Conservation (phyloP, 805 yeast species). For the Ogataea populi-albae region DNA sequence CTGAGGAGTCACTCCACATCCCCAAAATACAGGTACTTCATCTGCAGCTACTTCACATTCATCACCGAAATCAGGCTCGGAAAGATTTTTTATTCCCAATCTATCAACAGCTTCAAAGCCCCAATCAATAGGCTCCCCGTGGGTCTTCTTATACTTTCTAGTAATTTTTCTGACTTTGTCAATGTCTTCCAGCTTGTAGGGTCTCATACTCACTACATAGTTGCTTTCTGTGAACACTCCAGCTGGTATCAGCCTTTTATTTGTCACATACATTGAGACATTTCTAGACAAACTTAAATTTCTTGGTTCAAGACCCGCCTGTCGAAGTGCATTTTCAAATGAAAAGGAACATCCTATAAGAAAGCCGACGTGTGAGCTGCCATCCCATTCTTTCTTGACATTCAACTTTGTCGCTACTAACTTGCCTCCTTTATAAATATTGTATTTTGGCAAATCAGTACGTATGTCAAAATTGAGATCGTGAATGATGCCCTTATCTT, state of each 20-base stretch:
- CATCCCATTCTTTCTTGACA: slow-evolving; percentile 33
- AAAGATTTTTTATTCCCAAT: slow-evolving; percentile 35
- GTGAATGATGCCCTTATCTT: slow-evolving; percentile 13
- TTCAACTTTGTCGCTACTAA: slow-evolving; percentile 24
- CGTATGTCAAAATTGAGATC: slow-evolving; percentile 29
- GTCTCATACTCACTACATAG: slow-evolving; percentile 43
- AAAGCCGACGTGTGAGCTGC: slow-evolving; percentile 38
- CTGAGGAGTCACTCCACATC: slow-evolving; percentile 44
- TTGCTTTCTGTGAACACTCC: slow-evolving; percentile 32
- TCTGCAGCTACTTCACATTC: slow-evolving; percentile 29
- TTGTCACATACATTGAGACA: slow-evolving; percentile 31
- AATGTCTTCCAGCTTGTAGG: slow-evolving; percentile 32
- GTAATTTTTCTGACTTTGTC: slow-evolving; percentile 33
- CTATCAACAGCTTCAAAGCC: slow-evolving; percentile 37
- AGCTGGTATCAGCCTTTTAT: slow-evolving; percentile 28
- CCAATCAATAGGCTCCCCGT: slow-evolving; percentile 44
- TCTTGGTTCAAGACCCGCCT: slow-evolving; percentile 32
- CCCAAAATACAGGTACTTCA: slow-evolving; percentile 45
- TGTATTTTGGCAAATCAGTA: slow-evolving; percentile 36
- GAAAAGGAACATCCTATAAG: slow-evolving; percentile 42
- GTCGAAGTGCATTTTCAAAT: slow-evolving; percentile 35
- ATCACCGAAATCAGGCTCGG: slow-evolving; percentile 38
- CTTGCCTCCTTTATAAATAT: slow-evolving; percentile 34
- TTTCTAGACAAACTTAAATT: slow-evolving; percentile 20
- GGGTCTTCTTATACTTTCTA: slow-evolving; percentile 30